phyloP scores from a whole-genome alignment of 176 grass and related monocot species.

The Dactylis glomerata region DNA sequence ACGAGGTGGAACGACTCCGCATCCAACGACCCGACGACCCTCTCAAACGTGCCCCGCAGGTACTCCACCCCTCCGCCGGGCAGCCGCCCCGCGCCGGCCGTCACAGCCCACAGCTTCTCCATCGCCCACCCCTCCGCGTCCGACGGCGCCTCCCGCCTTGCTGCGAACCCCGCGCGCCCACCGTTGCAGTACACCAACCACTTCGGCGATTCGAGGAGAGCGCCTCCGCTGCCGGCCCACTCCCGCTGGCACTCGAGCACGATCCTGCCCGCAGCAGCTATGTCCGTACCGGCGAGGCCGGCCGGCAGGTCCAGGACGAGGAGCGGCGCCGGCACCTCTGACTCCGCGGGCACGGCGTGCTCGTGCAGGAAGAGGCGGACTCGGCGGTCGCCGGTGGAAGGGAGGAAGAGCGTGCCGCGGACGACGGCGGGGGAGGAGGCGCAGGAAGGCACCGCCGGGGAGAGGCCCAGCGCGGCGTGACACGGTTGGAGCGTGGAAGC shows the following conservation, averaged over 20 bases:
- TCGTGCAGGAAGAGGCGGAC: constrained; percentile 53
- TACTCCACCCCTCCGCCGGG: constrained; percentile 41
- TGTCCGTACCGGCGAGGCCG: constrained; percentile 13
- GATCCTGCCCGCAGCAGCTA: constrained; percentile 40
- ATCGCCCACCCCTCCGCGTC: constrained; percentile 49
- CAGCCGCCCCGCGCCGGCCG: constrained; percentile 42
- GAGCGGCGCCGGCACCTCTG: neutral
- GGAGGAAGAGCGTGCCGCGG: constrained; percentile 54
- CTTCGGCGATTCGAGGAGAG: constrained; percentile 34
- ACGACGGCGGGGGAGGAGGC: constrained; percentile 1
- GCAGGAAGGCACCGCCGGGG: neutral
- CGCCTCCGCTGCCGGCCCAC: neutral
- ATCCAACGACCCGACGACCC: constrained; percentile 45
- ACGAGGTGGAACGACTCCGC: constrained; percentile 55
- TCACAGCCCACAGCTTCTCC: constrained; percentile 32
- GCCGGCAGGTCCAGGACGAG: constrained; percentile 48
- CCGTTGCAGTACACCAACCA: constrained; percentile 63
- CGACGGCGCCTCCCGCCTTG: constrained; percentile 26
- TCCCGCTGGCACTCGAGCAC: constrained; percentile 40
- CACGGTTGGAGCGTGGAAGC: constrained; percentile 32
- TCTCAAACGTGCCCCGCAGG: constrained; percentile 48
- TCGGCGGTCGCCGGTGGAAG: constrained; percentile 34
- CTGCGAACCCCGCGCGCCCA: constrained; percentile 33
- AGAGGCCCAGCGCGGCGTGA: neutral
- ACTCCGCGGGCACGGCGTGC: neutral